Percentiles rank a stretch among this genome's conserved stretches.
These are phyloP conservation scores for Physaria fendleri DNA, from an alignment of 345 rosid genomes.

Conservation along the genomic window DNA sequence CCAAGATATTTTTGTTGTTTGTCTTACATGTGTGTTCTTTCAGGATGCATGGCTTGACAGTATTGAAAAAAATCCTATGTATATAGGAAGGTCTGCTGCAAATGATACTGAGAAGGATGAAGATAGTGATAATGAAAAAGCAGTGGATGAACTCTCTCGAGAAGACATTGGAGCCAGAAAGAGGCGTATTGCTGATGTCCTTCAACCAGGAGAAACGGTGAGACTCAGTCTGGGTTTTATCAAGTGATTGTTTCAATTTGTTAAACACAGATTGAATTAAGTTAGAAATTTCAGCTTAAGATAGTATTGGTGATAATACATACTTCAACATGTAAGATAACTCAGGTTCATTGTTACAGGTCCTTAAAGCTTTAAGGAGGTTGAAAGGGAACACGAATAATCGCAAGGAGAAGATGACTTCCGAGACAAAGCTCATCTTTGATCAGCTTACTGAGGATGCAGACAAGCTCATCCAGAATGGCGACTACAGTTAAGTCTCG, in stretches of 20 bases:
- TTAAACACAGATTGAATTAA: background rate
- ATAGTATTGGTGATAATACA: background rate
- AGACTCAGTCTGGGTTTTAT: constrained; percentile 14
- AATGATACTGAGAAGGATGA: constrained; percentile 29
- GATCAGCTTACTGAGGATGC: constrained; percentile 99
- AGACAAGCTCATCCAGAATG: constrained; percentile 67
- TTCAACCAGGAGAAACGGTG: constrained; percentile 94
- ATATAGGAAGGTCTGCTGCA: constrained; percentile 36
- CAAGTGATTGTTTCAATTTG: background rate
- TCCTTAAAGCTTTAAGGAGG: constrained; percentile 81
- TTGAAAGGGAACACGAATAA: constrained; percentile 72
- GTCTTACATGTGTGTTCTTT: constrained; percentile 25
- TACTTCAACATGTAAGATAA: background rate
- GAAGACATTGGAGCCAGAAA: constrained; percentile 62
- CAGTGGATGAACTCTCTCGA: constrained; percentile 52
- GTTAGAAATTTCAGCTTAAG: background rate
- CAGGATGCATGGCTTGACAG: constrained; percentile 99
- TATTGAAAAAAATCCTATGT: constrained; percentile 48
- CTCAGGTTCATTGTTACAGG: constrained; percentile 38
- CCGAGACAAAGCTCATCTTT: constrained; percentile 71
- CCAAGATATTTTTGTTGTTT: constrained; percentile 2
- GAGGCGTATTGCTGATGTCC: constrained; percentile 76
- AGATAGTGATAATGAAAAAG: constrained; percentile 35
- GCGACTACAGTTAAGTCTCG: constrained; percentile 77
- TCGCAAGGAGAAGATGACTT: constrained; percentile 79